Conservation (phyloP, 106 monocot genomes). For the Acorus calamus region DNA sequence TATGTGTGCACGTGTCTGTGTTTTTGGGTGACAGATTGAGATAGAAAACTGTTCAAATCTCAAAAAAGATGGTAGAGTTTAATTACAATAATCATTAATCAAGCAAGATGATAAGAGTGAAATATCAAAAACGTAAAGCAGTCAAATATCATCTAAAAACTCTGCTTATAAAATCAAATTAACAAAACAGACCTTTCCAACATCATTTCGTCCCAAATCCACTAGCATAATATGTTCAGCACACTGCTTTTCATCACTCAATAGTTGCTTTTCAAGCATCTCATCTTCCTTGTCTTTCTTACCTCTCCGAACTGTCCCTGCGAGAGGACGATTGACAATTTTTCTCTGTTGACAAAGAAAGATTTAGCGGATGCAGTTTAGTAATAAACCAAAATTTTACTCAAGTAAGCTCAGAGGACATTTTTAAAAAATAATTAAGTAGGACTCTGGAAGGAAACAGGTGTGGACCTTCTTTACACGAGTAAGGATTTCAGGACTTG, state of each 20-base stretch:
- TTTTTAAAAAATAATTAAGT: not conserved
- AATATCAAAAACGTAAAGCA: not conserved
- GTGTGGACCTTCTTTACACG: constrained; percentile 46
- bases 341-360: not conserved
- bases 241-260: constrained; percentile 1
- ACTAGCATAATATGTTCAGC: constrained; percentile 7
- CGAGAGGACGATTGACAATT: not conserved
- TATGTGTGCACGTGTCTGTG: no score
- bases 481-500: constrained; percentile 95
- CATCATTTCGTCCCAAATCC: constrained; percentile 5
- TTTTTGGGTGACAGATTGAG: not conserved
- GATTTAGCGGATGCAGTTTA: not conserved
- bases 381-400: not conserved
- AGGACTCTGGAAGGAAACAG: not conserved
- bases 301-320: not conserved
- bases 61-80: not conserved
- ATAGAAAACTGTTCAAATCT: not conserved
- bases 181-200: not conserved
- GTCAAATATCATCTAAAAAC: not conserved
- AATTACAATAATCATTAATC: not conserved
- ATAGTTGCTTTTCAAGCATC: constrained; percentile 1
- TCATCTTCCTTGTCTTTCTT: not conserved
- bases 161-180: not conserved
- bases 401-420: not conserved
- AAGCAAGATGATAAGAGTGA: not conserved